A percentile compares a stretch with the other conserved stretches of the same genome.
Evolutionary conservation across 352 stramenopile genomes (phyloP).

Genomic region (Pythium vanterpoolii): DNA sequence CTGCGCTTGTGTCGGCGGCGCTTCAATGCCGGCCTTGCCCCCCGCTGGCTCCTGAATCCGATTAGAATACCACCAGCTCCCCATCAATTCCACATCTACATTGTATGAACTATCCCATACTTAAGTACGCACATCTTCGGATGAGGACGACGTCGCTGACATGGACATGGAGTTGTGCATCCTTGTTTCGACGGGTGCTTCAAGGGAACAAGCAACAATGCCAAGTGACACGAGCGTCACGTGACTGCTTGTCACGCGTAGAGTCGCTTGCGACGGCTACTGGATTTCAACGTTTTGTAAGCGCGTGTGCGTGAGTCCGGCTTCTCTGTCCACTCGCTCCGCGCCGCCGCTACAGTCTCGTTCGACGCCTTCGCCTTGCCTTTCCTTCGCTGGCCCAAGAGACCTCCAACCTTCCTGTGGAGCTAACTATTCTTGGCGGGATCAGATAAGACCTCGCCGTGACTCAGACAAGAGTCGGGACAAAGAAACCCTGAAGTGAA

Average conservation of each 20-base stretch:
- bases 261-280: not conserved
- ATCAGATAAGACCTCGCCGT: slow-evolving; percentile 3
- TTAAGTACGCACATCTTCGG: slow-evolving; percentile 6
- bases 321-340: not conserved
- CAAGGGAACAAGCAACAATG: not conserved
- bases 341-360: not conserved
- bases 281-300: not conserved
- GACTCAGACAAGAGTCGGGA: slow-evolving; percentile 13
- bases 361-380: not conserved
- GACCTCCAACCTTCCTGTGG: too few relatives aligned
- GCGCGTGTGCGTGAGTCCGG: not conserved
- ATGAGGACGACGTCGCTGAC: slow-evolving; percentile 18
- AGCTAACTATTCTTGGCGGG: slow-evolving; percentile 5
- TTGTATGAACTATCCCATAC: not conserved
- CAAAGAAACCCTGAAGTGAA: not conserved
- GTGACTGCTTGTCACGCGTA: not conserved
- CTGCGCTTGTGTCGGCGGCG: not conserved
- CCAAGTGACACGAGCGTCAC: not conserved
- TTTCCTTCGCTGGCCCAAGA: slow-evolving; percentile 3
- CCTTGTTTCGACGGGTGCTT: not conserved
- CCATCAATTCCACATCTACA: not conserved
- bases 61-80: not conserved
- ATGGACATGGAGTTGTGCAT: slow-evolving; percentile 24
- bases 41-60: slow-evolving; percentile 13
- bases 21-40: slow-evolving; percentile 11